Conservation (phyloP, 73 alveolate genomes). For the Effrenium voratum region DNA sequence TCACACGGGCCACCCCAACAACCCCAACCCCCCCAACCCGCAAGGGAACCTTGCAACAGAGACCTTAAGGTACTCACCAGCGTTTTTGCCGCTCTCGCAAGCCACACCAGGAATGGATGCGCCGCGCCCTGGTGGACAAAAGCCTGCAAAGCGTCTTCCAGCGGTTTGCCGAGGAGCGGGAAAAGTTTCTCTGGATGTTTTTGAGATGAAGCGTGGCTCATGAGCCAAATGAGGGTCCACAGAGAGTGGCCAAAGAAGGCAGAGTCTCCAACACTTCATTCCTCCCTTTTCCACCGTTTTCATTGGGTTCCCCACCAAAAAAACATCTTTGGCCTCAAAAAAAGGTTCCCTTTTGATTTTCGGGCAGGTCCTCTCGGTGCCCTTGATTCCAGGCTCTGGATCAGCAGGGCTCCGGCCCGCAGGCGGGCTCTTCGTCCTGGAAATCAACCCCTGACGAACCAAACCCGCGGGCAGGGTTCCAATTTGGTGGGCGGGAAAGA, state of each 20-base stretch:
- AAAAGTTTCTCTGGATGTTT: too few species aligned
- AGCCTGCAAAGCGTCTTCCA: conserved; percentile 47
- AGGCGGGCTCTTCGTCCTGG: too few species aligned
- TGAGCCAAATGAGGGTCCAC: background rate
- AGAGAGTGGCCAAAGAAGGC: background rate
- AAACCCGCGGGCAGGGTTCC: too few species aligned
- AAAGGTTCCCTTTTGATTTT: too few species aligned
- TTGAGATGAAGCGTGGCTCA: too few species aligned
- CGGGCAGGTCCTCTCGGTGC: background rate
- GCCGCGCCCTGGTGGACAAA: conserved; percentile 33
- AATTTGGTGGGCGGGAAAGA: too few species aligned
- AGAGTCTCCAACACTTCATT: background rate
- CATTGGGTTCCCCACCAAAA: background rate
- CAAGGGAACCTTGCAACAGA: background rate
- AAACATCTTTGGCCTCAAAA: too few species aligned
- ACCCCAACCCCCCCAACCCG: background rate
- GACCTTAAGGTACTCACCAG: background rate
- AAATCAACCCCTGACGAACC: too few species aligned
- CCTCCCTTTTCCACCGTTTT: background rate
- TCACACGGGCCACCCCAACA: background rate
- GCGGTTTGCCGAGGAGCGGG: conserved; percentile 54
- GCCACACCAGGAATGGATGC: conserved; percentile 63
- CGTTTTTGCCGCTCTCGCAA: background rate
- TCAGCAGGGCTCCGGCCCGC: background rate
- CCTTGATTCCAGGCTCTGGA: background rate